A percentile compares a stretch with the other conserved stretches of the same genome.
phyloP scores from a whole-genome alignment of 2,329 filamentous ascomycete genomes.

The Blastomyces parvus region DNA sequence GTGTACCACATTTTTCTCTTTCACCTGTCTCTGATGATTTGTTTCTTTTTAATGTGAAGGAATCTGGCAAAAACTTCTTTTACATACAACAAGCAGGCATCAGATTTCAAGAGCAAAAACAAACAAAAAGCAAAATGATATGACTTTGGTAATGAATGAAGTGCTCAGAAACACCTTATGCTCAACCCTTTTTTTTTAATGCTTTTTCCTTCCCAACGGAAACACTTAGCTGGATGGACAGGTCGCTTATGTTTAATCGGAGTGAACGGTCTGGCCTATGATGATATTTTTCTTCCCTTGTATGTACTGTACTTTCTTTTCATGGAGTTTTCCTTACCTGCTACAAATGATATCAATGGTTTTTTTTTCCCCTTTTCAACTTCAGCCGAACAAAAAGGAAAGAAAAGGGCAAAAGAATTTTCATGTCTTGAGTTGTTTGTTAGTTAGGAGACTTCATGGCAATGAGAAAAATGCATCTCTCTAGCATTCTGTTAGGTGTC shows the following conservation, averaged over 20 bases:
- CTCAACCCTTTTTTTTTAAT: background rate
- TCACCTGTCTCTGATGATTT: background rate
- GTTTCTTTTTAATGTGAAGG: background rate
- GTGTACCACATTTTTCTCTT: background rate
- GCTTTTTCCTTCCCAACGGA: background rate
- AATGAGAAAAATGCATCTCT: too few species aligned
- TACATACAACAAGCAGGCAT: background rate
- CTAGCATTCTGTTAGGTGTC: too few species aligned
- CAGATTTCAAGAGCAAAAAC: background rate
- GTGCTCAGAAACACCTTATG: background rate
- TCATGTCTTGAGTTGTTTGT: too few species aligned
- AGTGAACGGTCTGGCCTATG: background rate
- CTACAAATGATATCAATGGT: constrained; percentile 2
- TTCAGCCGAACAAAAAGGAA: background rate
- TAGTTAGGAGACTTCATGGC: too few species aligned
- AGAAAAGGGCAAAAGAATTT: background rate
- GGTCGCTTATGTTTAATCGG: background rate
- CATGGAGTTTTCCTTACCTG: background rate
- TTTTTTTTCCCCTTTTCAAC: background rate
- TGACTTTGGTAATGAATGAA: constrained; percentile 1
- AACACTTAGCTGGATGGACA: background rate
- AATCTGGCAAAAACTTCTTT: background rate
- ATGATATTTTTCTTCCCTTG: background rate
- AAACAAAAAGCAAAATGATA: background rate
- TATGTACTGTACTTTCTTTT: background rate